Evolutionary conservation across 371 early-diverging fungal species (phyloP), one percentile per base, ranked within the genome.

Genomic region (Mortierella polycephala): DNA sequence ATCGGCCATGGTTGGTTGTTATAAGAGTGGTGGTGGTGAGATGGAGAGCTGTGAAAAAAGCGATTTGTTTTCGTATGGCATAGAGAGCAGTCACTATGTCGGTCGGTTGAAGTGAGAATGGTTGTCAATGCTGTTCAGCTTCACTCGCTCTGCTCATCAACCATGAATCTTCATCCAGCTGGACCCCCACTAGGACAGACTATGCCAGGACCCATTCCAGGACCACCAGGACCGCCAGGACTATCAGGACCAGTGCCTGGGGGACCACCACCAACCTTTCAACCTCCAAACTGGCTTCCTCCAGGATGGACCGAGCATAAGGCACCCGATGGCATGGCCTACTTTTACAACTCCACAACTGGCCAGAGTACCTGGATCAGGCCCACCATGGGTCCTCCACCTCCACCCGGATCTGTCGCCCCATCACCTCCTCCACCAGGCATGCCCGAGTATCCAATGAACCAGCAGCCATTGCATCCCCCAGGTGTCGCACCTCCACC

Each of bases 281-380:
- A 30, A 40, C 64, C 64, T 10, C 64, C 65, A 21, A 63, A 62
- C 53, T 54, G 57, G 56, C 62, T 89, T 41, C 90, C 90, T 42
- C 79, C 85, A 57, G 90, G 88, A 14, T 90, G 90, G 90, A 82
- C 85, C 30, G 89, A 90, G 58, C 85, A 89, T 56, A 81, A 77
- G 41, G 87, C 89, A 16, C 86, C 87, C 7, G 83, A 83, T 39
- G 90, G 89, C 7, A 85, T 83, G 61, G 67, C 85, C 16, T 90
- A 90, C 42, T 90, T 84, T 75, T 89, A 88, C 65, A 88, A 89
- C 59, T 81, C 87, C 0, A 51, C 81, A 7, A 87, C 88, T 8
- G 82, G 86, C 6, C 75, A 82, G 64, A 90, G 86, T 60, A 80
- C 87, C 5, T 90, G 90, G 90, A 69, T 84, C 18, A 83, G 83